A percentile compares a stretch with the other conserved stretches of the same genome.
Evolutionary conservation across 352 stramenopile genomes (phyloP).

Genomic region (Phytophthora boehmeriae): DNA sequence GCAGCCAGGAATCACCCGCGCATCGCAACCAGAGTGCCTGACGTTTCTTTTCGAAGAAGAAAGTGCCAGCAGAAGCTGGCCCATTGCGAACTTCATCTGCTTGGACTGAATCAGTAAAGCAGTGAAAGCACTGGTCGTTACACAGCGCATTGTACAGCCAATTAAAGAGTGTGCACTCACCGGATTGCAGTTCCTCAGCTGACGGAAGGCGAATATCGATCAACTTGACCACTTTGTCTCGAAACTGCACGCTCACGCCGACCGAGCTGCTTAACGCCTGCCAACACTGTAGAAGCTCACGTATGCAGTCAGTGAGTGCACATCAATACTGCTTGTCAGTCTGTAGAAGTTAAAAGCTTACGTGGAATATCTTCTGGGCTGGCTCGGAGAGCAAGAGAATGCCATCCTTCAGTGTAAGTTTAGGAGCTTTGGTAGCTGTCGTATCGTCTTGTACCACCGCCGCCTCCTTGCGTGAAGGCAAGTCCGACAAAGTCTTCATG

Average conservation of each 20-base stretch:
- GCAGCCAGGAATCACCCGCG: slow-evolving; percentile 54
- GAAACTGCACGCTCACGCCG: slow-evolving; percentile 68
- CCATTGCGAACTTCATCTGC: slow-evolving; percentile 18
- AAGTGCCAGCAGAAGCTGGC: slow-evolving; percentile 36
- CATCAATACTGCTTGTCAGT: too few species aligned
- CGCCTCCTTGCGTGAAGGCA: slow-evolving; percentile 49
- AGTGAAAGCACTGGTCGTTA: background rate
- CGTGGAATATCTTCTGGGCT: slow-evolving; percentile 60
- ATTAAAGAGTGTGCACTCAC: slow-evolving; percentile 22
- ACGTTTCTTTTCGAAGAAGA: slow-evolving; percentile 80
- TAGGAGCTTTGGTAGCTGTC: slow-evolving; percentile 64
- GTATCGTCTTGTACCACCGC: slow-evolving; percentile 64
- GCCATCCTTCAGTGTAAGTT: slow-evolving; percentile 67
- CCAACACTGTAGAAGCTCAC: slow-evolving; percentile 49
- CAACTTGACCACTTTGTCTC: slow-evolving; percentile 72
- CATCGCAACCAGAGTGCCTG: slow-evolving; percentile 79
- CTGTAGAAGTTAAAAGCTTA: slow-evolving; percentile 23
- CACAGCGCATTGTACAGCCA: background rate
- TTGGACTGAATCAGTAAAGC: slow-evolving; percentile 23
- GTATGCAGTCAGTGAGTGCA: too few species aligned
- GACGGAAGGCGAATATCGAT: slow-evolving; percentile 60
- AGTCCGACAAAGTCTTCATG: slow-evolving; percentile 63
- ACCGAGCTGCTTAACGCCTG: slow-evolving; percentile 81
- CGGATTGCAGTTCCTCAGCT: slow-evolving; percentile 40
- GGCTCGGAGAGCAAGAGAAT: slow-evolving; percentile 57